Percentiles rank a stretch among this genome's conserved stretches.
phyloP scores from a whole-genome alignment of 768 basidiomycete genomes.

The Favolaschia claudopus region DNA sequence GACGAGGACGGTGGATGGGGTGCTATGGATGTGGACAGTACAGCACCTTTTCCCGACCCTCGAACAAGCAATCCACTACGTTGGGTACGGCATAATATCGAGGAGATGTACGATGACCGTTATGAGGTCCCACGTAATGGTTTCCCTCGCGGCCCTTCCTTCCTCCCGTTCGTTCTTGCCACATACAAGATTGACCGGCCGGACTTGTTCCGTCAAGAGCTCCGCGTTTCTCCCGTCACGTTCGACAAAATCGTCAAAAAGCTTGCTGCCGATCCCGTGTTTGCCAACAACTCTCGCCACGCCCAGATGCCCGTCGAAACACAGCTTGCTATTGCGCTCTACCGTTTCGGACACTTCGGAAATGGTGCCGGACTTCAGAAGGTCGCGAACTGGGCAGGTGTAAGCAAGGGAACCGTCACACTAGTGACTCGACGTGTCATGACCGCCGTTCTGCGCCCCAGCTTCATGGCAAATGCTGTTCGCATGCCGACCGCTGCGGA shows the following conservation, averaged over 20 bases:
- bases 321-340: slow-evolving; percentile 47
- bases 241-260: background rate
- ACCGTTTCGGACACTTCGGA: slow-evolving; percentile 46
- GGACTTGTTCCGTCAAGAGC: background rate
- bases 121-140: slow-evolving; percentile 11
- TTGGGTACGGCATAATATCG: background rate
- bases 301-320: slow-evolving; percentile 34
- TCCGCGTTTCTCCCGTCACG: background rate
- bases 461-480: slow-evolving; percentile 35
- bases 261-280: slow-evolving; percentile 25
- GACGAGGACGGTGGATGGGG: background rate
- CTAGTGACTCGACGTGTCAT: slow-evolving; percentile 37
- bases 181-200: background rate
- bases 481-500: slow-evolving; percentile 37
- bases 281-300: slow-evolving; percentile 34
- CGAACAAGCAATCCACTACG: no score
- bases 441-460: slow-evolving; percentile 32
- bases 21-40: no score
- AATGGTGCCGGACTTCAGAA: slow-evolving; percentile 39
- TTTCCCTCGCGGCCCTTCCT: slow-evolving; percentile 9
- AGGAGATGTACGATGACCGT: slow-evolving; percentile 15
- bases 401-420: slow-evolving; percentile 38
- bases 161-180: slow-evolving; percentile 14
- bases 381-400: slow-evolving; percentile 47
- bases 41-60: no score